Evolutionary conservation across 2,329 filamentous ascomycete species (phyloP).

Genomic region (Fusarium drepaniforme): DNA sequence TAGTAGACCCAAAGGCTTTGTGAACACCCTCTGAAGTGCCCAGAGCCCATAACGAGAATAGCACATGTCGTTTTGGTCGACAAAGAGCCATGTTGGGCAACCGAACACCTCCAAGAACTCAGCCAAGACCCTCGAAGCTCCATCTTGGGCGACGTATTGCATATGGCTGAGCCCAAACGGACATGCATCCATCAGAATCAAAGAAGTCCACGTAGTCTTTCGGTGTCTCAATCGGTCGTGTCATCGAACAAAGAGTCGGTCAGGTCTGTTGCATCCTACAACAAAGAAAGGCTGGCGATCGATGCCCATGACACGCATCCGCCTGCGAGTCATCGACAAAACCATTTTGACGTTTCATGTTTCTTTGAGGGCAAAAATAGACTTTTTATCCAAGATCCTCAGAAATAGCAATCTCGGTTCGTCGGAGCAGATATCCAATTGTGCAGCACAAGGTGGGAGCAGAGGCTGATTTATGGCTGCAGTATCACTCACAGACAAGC

Average conservation of each 20-base stretch:
- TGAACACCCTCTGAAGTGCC: neutral
- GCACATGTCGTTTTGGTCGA: conserved; percentile 6
- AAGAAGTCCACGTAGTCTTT: neutral
- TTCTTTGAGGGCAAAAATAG: conserved; percentile 35
- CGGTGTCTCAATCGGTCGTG: conserved; percentile 2
- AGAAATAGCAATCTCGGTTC: neutral
- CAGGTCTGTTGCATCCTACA: neutral
- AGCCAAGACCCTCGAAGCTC: conserved; percentile 12
- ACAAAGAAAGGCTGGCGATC: conserved; percentile 21
- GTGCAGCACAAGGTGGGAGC: conserved; percentile 25
- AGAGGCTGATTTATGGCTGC: conserved; percentile 36
- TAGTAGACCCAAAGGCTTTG: neutral
- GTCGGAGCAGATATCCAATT: neutral
- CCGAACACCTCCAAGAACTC: neutral
- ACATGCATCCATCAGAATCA: neutral
- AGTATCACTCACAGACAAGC: conserved; percentile 32
- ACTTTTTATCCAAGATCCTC: neutral
- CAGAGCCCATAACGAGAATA: conserved; percentile 21
- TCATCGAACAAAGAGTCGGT: conserved; percentile 21
- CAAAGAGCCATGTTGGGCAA: conserved; percentile 22
- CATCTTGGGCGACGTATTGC: conserved; percentile 1
- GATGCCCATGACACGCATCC: conserved; percentile 11
- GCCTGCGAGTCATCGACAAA: neutral
- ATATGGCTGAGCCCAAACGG: neutral
- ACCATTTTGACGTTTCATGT: neutral